Base-by-base conservation (phyloP, 1,139 yeast species). In the Kazachstania sp. region DNA sequence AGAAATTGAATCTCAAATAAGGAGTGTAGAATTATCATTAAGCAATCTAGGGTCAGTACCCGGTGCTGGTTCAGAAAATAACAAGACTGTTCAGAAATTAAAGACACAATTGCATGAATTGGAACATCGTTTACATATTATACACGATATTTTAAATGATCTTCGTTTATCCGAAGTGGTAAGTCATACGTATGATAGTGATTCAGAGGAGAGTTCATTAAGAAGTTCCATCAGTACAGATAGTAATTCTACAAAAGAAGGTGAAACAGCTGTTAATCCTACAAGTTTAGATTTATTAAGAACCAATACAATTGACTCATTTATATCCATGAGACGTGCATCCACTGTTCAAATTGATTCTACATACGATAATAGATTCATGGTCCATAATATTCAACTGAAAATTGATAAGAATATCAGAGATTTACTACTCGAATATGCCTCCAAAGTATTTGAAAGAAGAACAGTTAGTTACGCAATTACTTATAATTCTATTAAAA, bases 361-460 rank as follows among this genome's bases (percentile, higher is more conserved):
- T 3, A 63, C 68, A 15, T 87, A 81, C 67, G 83, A 81, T 55
- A 88, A 88, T 59, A 69, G 95, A 49, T 87, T 86, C 59, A 80
- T 86, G 53, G 70, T 87, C 35, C 95, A 88, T 60, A 82, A 83
- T 56, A 70, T 86, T 45, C 81, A 79, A 55, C 63, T 86, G 58
- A 81, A 78, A 54, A 83, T 95, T 85, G 79, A 83, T 59, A 81
- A 83, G 51, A 61, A 70, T 11, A 68, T 83, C 2, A 70, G 90
- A 35, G 79, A 84, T 52, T 71, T 76, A 40, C 69, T 86, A 47
- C 64, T 77, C 45, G 72, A 77, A 16, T 85, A 86, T 56, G 66
- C 80, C 19, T 79, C 79, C 41, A 74, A 77, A 44, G 72, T 83
- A 3, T 70, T 75, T 20, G 84, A 79, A 44, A 71, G 86, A 46